Evolutionary conservation across 805 yeast species (phyloP), one percentile per base, ranked within the genome.

Genomic region (Saccharomycopsis sp.): DNA sequence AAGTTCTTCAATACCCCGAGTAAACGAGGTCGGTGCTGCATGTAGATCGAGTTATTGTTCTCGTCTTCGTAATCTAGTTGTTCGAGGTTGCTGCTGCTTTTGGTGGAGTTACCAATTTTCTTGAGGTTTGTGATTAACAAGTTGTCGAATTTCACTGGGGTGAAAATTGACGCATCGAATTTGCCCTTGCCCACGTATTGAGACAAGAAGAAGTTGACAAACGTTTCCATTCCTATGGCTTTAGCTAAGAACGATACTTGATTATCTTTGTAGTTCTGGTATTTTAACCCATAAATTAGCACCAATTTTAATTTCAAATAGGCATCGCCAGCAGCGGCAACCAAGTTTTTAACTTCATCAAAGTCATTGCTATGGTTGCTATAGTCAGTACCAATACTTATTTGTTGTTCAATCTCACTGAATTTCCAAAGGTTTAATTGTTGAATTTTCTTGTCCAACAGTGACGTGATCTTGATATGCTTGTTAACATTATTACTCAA

Each of bases 391-490:
- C 70, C 76, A 48, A 89, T 79, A 1, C 87, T 79, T 47, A 93
- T 67, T 34, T 81, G 75, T 62, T 93, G 99, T 62, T 93, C 96
- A 37, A 89, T 67, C 62, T 90, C 97, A 51, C 95, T 83, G 2
- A 88, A 74, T 48, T 81, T 86, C 83, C 96, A 85, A 42, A 90
- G 67, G 51, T 84, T 70, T 44, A 70, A 67, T 17, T 62, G 56
- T 26, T 80, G 77, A 33, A 93, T 84, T 49, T 75, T 74, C 47
- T 81, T 75, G 56, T 88, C 94, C 44, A 93, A 73, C 57, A 90
- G 97, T 20, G 90, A 76, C 5, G 90, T 89, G 19, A 93, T 70
- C 17, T 94, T 77, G 74, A 93, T 88, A 62, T 93, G 98, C 57
- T 90, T 93, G 24, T 94, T 75, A 8, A 93, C 87, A 59, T 89